These are phyloP conservation scores for Canna indica DNA, from an alignment of 176 grass and related monocot species.

Conservation along the genomic window DNA sequence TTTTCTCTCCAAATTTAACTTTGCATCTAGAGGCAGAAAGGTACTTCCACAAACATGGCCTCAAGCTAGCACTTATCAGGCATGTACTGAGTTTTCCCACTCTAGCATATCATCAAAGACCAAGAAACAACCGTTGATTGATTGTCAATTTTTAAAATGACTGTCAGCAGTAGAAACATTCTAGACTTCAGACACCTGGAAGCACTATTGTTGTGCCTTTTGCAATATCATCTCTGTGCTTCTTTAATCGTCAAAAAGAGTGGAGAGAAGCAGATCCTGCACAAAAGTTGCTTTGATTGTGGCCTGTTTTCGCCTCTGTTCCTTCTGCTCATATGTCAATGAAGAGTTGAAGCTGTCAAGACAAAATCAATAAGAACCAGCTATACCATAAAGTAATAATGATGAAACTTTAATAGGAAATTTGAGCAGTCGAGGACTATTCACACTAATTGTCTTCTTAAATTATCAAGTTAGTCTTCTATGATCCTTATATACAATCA, in stretches of 20 bases:
- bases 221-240: background rate
- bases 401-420: background rate
- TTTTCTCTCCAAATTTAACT: too few relatives aligned
- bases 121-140: background rate
- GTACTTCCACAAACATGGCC: background rate
- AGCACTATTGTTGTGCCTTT: background rate
- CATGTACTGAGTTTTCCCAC: too few relatives aligned
- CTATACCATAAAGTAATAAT: background rate
- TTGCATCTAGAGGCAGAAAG: too few relatives aligned
- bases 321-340: constrained; percentile 73
- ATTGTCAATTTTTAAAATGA: background rate
- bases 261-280: constrained; percentile 70
- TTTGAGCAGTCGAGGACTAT: background rate
- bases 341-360: constrained; percentile 47
- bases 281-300: constrained; percentile 63
- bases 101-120: too few relatives aligned
- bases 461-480: background rate
- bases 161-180: background rate
- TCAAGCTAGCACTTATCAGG: background rate
- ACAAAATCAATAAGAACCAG: constrained; percentile 6
- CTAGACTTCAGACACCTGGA: background rate
- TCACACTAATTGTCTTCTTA: background rate
- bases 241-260: constrained; percentile 53
- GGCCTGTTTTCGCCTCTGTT: constrained; percentile 75
- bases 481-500: too few relatives aligned